Evolutionary conservation across 192 early-diverging fungal species (phyloP).

Genomic region (Geosiphon pyriformis): DNA sequence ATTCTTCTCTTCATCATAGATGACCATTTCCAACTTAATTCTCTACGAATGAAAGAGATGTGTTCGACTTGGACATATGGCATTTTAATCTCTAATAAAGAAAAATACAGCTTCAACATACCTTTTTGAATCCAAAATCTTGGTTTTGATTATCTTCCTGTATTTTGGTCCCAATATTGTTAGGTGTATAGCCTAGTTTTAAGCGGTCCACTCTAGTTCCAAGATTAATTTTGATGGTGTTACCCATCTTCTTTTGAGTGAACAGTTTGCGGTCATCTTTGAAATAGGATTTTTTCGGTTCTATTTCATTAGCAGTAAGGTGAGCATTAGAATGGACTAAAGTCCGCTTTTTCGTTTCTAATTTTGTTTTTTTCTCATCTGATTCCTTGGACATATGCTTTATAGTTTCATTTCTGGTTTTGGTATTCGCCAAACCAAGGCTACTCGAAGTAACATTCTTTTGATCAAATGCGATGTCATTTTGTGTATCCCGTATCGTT

Average conservation of each 20-base stretch:
- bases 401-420: not conserved
- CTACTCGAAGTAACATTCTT: too few relatives aligned
- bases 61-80: not conserved
- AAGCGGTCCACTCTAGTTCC: not conserved
- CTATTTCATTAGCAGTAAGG: slow-evolving; percentile 1
- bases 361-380: not conserved
- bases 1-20: not conserved
- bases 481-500: too few relatives aligned
- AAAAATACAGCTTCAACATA: not conserved
- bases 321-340: not conserved
- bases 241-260: slow-evolving; percentile 2
- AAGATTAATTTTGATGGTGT: slow-evolving; percentile 9
- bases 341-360: slow-evolving; percentile 5
- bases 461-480: too few relatives aligned
- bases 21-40: not conserved
- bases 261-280: slow-evolving; percentile 12
- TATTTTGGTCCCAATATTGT: not conserved
- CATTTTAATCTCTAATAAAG: not conserved
- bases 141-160: not conserved
- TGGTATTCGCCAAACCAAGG: not conserved
- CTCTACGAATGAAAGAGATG: not conserved
- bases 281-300: not conserved
- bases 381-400: not conserved
- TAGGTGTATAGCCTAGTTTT: not conserved
- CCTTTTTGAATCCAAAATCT: not conserved